Conservation (phyloP, 2,329 filamentous ascomycete genomes). For the Dactylellina haptotyla region DNA sequence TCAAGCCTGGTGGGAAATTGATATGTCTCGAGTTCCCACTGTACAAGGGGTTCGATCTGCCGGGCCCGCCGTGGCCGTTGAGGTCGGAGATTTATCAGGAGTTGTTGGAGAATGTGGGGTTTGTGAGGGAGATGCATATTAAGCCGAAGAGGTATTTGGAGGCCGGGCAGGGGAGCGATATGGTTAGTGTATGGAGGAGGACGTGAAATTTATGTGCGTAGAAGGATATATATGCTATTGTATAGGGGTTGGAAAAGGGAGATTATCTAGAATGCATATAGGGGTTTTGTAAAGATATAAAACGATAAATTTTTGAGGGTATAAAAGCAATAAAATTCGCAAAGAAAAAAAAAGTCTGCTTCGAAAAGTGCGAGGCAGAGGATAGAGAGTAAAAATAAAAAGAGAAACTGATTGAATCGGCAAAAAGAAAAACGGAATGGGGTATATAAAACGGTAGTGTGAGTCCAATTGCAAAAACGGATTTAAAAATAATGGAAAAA, state of each 20-base stretch:
- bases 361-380: too few species aligned
- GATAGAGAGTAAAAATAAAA: too few species aligned
- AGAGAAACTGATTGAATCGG: not conserved
- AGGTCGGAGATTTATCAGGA: slow-evolving; percentile 55
- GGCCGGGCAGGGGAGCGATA: slow-evolving; percentile 60
- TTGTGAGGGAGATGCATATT: slow-evolving; percentile 59
- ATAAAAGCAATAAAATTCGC: too few species aligned
- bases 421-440: slow-evolving; percentile 24
- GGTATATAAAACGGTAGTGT: slow-evolving; percentile 14
- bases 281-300: not conserved
- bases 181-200: slow-evolving; percentile 60
- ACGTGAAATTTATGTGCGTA: slow-evolving; percentile 7
- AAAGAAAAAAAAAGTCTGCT: too few species aligned
- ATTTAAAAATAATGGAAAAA: not conserved
- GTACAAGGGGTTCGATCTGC: slow-evolving; percentile 60
- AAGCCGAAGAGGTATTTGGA: slow-evolving; percentile 60
- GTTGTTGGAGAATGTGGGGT: slow-evolving; percentile 54
- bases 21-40: slow-evolving; percentile 63
- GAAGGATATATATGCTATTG: not conserved
- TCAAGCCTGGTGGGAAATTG: slow-evolving; percentile 59
- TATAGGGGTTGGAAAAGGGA: not conserved
- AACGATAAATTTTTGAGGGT: not conserved
- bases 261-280: not conserved
- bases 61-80: slow-evolving; percentile 62
- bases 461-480: not conserved